phyloP scores from a whole-genome alignment of 2,329 filamentous ascomycete genomes.

The Epichloe uncinata region DNA sequence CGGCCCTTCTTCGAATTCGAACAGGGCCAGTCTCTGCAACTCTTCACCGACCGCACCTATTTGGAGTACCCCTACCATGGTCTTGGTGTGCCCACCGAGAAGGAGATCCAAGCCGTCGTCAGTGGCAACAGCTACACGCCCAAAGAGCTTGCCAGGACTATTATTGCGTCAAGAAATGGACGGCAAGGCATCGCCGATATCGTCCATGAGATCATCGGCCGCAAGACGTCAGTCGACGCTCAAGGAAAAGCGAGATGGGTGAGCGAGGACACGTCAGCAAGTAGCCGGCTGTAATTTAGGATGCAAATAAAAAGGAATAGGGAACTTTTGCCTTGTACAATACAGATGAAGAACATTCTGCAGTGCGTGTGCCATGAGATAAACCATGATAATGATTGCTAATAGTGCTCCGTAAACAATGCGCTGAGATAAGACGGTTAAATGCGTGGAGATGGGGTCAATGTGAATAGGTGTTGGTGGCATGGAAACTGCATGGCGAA shows the following conservation, averaged over 20 bases:
- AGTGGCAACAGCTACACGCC: conserved; percentile 25
- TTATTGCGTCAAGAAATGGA: conserved; percentile 44
- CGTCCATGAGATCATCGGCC: conserved; percentile 51
- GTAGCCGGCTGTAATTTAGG: conserved; percentile 19
- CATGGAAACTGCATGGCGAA: too few species aligned
- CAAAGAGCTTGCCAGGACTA: conserved; percentile 47
- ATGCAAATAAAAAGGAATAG: not conserved
- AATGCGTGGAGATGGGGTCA: not conserved
- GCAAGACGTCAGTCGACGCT: conserved; percentile 41
- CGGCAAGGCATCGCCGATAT: conserved; percentile 60
- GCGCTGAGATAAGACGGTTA: not conserved
- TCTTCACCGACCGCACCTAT: conserved; percentile 54
- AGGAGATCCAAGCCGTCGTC: conserved; percentile 37
- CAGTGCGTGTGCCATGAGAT: not conserved
- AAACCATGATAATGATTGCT: not conserved
- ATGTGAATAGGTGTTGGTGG: too few species aligned
- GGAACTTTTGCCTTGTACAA: not conserved
- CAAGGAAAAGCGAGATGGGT: conserved; percentile 31
- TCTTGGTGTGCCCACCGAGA: conserved; percentile 66
- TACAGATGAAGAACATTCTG: not conserved
- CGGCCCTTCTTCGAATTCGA: conserved; percentile 54
- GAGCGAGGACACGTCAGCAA: conserved; percentile 14
- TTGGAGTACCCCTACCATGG: conserved; percentile 54
- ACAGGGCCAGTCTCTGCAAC: conserved; percentile 33
- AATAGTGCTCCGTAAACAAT: too few species aligned